phyloP scores from a whole-genome alignment of 2,329 filamentous ascomycete genomes.

The Sporothrix schenckii region DNA sequence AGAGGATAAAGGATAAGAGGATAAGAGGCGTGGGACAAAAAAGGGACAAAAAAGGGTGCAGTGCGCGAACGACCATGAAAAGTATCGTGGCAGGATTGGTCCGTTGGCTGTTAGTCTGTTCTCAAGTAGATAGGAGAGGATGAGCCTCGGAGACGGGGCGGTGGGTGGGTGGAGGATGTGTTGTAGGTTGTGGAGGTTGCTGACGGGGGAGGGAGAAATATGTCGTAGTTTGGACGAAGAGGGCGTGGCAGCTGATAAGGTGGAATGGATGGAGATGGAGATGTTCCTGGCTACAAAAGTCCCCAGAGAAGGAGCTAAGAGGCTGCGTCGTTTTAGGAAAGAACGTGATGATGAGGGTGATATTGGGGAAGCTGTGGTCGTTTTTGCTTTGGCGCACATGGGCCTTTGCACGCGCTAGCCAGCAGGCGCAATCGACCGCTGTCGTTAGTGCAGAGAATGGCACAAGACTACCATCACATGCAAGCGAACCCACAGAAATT shows the following conservation, averaged over 20 bases:
- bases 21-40: slow-evolving; percentile 3
- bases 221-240: background rate
- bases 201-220: background rate
- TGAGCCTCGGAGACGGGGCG: slow-evolving; percentile 5
- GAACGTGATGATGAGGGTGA: background rate
- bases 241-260: slow-evolving; percentile 21
- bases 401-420: background rate
- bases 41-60: background rate
- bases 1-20: background rate
- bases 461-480: slow-evolving; percentile 22
- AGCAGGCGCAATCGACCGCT: background rate
- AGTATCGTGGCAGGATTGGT: background rate
- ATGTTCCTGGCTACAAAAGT: slow-evolving; percentile 9
- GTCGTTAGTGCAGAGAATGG: background rate
- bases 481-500: background rate
- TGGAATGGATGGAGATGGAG: background rate
- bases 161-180: background rate
- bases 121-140: background rate
- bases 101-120: background rate
- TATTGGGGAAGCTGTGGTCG: no score
- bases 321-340: slow-evolving; percentile 11
- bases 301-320: background rate
- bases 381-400: slow-evolving; percentile 1
- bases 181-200: background rate
- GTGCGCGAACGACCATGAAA: background rate